Evolutionary conservation across 768 basidiomycete species (phyloP), one percentile per base, ranked within the genome.

Genomic region (Pluteus cervinus): DNA sequence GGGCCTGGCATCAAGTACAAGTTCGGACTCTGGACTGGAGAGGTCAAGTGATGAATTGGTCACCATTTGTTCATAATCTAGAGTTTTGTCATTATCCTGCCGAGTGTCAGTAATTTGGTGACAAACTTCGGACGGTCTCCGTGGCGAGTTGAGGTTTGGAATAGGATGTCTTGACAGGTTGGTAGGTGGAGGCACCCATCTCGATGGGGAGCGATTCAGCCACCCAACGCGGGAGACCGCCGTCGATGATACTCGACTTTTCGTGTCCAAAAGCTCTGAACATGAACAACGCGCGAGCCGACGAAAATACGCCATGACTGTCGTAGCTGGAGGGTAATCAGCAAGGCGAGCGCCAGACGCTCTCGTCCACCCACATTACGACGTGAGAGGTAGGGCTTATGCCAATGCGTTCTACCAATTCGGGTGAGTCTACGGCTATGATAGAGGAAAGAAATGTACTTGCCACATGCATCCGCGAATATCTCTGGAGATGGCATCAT

Each of bases 261-360:
- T 69, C 59, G 57, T 99, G 96, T 6, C 89, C 88, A 59, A 96
- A 91, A 16, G 85, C 72, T 61, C 86, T 76, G 73, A 98, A 96
- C 69, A 89, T 98, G 68, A 87, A 98, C 29, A 92, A 71, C 2
- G 90, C 89, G 41, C 96, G 77, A 37, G 96, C 93, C 15, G 90
- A 76, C 2, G 87, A 90, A 68, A 98, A 97, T 12, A 97, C 66
- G 8, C 96, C 94, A 40, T 83, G 75, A 1, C 82, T 68, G 56
- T 99, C 96, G 57, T 98, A 99, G 45, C 86, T 88, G 52, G 25
- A 36, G 37, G n/a, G 7, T 11, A 26, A 20, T 45, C 20, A 24
- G 39, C 36, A 38, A 5, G 42, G 32, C 33, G 17, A 16, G 4
- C 31, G 3, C 18, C 7, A 10, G 16, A 35, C 17, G 25, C 33